phyloP scores from a whole-genome alignment of 768 basidiomycete species.

The Russula compacta region DNA sequence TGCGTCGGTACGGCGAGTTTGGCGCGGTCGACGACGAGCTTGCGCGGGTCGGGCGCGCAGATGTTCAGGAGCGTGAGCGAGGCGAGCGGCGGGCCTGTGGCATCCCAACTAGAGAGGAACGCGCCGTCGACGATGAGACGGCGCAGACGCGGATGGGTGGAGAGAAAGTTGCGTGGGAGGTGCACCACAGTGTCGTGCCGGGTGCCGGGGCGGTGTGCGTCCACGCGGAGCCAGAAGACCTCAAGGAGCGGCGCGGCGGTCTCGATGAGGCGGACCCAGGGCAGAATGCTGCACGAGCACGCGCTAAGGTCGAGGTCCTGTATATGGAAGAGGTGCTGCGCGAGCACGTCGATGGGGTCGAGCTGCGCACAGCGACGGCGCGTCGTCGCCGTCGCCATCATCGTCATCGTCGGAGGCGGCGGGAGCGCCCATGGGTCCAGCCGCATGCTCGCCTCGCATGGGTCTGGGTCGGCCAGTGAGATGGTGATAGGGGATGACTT shows the following conservation, averaged over 20 bases:
- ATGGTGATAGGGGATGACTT: conserved; percentile 5
- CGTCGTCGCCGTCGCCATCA: not conserved
- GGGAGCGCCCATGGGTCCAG: not conserved
- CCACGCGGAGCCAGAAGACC: not conserved
- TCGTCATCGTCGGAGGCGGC: too few relatives aligned
- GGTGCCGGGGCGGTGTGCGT: not conserved
- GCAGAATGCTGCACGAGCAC: not conserved
- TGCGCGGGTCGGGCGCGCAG: not conserved
- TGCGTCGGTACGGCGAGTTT: not conserved
- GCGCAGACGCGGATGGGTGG: conserved; percentile 8
- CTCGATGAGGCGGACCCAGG: not conserved
- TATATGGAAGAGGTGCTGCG: conserved; percentile 10
- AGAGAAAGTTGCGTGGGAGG: conserved; percentile 4
- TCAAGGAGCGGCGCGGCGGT: conserved; percentile 7
- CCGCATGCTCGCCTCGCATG: not conserved
- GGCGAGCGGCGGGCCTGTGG: not conserved
- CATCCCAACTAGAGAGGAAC: not conserved
- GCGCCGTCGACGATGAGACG: not conserved
- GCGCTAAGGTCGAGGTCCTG: conserved; percentile 2
- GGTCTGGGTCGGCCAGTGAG: not conserved
- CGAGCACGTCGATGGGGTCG: conserved; percentile 4
- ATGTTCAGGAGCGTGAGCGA: conserved; percentile 1
- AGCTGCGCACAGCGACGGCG: not conserved
- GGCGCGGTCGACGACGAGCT: not conserved
- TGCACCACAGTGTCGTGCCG: not conserved